Evolutionary conservation across 495 filamentous ascomycete genomes (phyloP).

Genomic region (Halenospora varia): DNA sequence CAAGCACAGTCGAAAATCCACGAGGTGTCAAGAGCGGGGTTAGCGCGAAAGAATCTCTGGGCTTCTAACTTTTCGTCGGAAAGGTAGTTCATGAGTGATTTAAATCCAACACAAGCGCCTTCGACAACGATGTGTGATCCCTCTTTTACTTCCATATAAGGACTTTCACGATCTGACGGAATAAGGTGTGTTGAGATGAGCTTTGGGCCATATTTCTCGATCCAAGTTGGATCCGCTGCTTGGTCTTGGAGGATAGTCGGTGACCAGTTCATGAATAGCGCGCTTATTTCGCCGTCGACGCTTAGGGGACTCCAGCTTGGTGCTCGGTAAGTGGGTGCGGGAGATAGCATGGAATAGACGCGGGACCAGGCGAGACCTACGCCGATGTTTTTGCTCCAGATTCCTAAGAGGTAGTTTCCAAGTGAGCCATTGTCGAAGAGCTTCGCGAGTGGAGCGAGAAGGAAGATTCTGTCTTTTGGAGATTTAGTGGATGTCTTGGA

Average conservation of each 20-base stretch:
- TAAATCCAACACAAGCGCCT: neutral
- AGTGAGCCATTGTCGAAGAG: neutral
- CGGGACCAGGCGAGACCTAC: neutral
- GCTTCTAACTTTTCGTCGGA: neutral
- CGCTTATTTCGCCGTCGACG: neutral
- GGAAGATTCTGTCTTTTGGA: neutral
- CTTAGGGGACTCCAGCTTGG: neutral
- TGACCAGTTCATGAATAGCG: neutral
- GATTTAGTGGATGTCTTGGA: neutral
- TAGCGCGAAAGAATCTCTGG: neutral
- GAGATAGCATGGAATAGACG: neutral
- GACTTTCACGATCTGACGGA: neutral
- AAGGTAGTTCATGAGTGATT: neutral
- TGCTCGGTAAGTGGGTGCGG: neutral
- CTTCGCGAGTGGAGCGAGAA: neutral
- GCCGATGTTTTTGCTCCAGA: neutral
- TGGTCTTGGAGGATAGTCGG: neutral
- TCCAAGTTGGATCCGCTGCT: neutral
- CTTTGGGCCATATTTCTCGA: neutral
- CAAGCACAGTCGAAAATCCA: neutral
- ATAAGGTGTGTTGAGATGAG: neutral
- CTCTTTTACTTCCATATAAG: neutral
- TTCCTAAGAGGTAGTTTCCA: neutral
- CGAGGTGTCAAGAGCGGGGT: neutral
- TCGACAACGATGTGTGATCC: neutral